A percentile compares a stretch with the other conserved stretches of the same genome.
Evolutionary conservation across 495 filamentous ascomycete species (phyloP).

Genomic region (Neurospora discreta): DNA sequence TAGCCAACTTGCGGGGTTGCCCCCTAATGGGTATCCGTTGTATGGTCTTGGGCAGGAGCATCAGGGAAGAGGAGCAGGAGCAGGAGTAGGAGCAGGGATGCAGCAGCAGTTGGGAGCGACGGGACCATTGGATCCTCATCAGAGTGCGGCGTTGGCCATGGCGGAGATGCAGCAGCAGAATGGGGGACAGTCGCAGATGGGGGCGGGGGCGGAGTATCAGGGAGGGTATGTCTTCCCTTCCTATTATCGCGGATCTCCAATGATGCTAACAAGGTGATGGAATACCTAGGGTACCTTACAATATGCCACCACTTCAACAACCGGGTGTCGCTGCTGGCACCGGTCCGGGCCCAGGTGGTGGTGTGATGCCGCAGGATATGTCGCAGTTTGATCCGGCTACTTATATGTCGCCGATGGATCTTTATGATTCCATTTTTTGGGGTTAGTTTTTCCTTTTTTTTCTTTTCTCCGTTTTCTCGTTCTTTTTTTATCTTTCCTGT

Average conservation of each 20-base stretch:
- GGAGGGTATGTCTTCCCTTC: constrained; percentile 10
- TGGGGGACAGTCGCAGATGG: constrained; percentile 19
- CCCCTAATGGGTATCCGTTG: neutral
- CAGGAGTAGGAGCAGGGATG: neutral
- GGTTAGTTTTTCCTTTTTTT: constrained; percentile 24
- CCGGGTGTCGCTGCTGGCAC: neutral
- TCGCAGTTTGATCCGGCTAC: constrained; percentile 29
- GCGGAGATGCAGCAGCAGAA: constrained; percentile 43
- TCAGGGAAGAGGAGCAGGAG: constrained; percentile 1
- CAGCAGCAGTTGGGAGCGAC: constrained; percentile 7
- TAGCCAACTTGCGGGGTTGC: constrained; percentile 1
- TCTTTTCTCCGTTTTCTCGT: neutral
- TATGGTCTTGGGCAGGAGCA: neutral
- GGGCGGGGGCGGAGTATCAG: neutral
- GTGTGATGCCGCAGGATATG: constrained; percentile 22
- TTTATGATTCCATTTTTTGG: constrained; percentile 50
- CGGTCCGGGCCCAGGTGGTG: constrained; percentile 1
- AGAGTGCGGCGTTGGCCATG: constrained; percentile 45
- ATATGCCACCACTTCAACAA: neutral
- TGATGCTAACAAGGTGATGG: neutral
- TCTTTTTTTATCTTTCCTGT: no score
- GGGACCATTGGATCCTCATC: constrained; percentile 35
- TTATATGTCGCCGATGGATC: constrained; percentile 44
- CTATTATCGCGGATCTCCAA: no score
- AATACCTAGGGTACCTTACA: constrained; percentile 8